Conservation (phyloP, 352 stramenopile species). For the Pythium chondricola region DNA sequence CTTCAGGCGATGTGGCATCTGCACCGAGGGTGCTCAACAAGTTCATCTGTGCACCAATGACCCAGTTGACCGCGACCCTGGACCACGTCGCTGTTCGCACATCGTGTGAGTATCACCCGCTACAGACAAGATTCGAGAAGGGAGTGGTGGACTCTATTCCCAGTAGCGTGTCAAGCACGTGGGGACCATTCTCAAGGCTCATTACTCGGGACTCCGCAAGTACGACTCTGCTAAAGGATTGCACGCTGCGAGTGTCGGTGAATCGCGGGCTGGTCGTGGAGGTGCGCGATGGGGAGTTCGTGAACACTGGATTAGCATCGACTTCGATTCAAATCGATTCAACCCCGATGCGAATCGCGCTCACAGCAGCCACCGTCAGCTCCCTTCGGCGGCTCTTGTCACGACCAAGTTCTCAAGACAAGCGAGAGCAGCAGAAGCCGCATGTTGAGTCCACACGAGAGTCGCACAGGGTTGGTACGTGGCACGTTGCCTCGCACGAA, state of each 20-base stretch:
- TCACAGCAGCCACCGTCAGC: constrained; percentile 8
- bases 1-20: neutral
- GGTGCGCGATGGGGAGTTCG: neutral
- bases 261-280: constrained; percentile 8
- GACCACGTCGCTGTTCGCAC: constrained; percentile 54
- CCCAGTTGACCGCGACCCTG: constrained; percentile 53
- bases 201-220: constrained; percentile 33
- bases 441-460: neutral
- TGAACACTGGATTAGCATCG: constrained; percentile 3
- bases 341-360: constrained; percentile 6
- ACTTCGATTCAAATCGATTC: constrained; percentile 12
- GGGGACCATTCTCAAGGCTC: constrained; percentile 36
- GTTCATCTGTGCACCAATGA: constrained; percentile 27
- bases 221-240: constrained; percentile 49
- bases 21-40: constrained; percentile 24
- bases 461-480: too few relatives aligned
- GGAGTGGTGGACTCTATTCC: constrained; percentile 26
- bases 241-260: constrained; percentile 20
- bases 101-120: constrained; percentile 27
- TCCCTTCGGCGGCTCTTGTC: too few relatives aligned
- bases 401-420: too few relatives aligned
- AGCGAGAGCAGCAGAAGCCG: neutral
- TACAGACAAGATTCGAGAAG: constrained; percentile 38
- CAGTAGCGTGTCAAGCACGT: constrained; percentile 41
- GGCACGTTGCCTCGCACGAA: neutral